These are phyloP conservation scores for Trichocomaceae sp. DNA, from an alignment of 2,329 filamentous ascomycete genomes.

Conservation along the genomic window DNA sequence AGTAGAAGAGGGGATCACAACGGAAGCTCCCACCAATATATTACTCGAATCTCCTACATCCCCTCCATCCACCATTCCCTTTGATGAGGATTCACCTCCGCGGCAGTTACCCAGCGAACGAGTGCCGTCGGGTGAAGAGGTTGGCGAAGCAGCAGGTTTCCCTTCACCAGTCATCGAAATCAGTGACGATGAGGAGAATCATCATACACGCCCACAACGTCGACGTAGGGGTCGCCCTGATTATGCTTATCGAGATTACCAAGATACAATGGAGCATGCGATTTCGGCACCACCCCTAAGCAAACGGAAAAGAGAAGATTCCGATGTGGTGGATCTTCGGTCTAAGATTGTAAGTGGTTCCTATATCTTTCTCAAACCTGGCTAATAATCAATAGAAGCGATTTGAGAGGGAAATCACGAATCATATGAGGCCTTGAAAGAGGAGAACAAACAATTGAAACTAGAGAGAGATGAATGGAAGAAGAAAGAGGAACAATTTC, in stretches of 20 bases:
- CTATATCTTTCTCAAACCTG: no score
- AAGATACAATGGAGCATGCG: no score
- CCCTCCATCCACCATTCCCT: neutral
- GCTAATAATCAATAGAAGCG: no score
- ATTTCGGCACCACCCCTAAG: neutral
- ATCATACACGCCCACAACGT: neutral
- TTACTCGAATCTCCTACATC: neutral
- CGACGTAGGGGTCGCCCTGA: no score
- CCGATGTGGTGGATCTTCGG: neutral
- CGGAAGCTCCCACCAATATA: neutral
- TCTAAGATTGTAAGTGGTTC: neutral
- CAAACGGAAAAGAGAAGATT: constrained; percentile 4
- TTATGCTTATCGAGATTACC: no score
- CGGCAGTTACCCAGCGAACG: neutral
- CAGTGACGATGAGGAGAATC: neutral
- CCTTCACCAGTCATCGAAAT: neutral
- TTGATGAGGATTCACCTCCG: no score
- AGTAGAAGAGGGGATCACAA: neutral
- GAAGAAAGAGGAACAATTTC: no score
- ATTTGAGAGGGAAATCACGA: no score
- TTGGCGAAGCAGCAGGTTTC: neutral
- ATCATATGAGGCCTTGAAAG: no score
- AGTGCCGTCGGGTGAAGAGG: neutral
- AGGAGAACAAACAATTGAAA: no score
- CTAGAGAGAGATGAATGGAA: no score